phyloP scores from a whole-genome alignment of 225 moss, liverwort and hornwort species.

The Polytrichum formosum region DNA sequence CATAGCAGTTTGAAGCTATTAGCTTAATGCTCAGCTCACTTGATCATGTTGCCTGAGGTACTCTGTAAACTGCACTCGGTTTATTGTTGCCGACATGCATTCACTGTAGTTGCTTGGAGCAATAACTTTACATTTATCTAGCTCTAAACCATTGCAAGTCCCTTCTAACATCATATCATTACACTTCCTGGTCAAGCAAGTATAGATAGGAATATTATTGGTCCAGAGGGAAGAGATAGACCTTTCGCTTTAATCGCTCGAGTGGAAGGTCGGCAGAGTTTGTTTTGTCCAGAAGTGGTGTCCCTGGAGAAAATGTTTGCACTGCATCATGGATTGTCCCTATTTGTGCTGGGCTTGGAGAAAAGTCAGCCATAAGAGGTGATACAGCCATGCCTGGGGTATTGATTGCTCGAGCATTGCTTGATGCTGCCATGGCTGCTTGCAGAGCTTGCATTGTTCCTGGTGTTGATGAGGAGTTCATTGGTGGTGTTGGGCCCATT shows the following conservation, averaged over 20 bases:
- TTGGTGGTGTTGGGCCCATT: constrained; percentile 55
- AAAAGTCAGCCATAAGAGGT: constrained; percentile 76
- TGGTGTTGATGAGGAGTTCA: constrained; percentile 51
- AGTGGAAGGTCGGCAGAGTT: constrained; percentile 60
- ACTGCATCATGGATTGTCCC: constrained; percentile 62
- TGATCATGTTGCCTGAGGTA: too few species aligned
- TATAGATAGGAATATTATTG: too few species aligned
- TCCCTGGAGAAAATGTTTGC: constrained; percentile 86
- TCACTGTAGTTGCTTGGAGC: too few species aligned
- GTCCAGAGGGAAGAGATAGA: background rate
- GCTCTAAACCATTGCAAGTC: too few species aligned
- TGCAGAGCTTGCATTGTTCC: constrained; percentile 64
- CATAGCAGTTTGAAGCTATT: too few species aligned
- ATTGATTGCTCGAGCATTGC: constrained; percentile 56
- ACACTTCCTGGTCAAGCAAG: too few species aligned
- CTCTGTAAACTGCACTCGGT: too few species aligned
- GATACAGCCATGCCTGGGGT: constrained; percentile 89
- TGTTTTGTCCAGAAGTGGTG: constrained; percentile 71
- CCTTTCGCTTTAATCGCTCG: constrained; percentile 71
- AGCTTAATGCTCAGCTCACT: too few species aligned
- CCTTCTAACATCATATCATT: too few species aligned
- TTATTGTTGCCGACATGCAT: too few species aligned
- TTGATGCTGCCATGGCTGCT: constrained; percentile 46
- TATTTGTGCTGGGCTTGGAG: constrained; percentile 62
- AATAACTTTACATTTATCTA: too few species aligned